These are phyloP conservation scores for Podospora conica DNA, from an alignment of 495 filamentous ascomycete genomes.

Conservation along the genomic window DNA sequence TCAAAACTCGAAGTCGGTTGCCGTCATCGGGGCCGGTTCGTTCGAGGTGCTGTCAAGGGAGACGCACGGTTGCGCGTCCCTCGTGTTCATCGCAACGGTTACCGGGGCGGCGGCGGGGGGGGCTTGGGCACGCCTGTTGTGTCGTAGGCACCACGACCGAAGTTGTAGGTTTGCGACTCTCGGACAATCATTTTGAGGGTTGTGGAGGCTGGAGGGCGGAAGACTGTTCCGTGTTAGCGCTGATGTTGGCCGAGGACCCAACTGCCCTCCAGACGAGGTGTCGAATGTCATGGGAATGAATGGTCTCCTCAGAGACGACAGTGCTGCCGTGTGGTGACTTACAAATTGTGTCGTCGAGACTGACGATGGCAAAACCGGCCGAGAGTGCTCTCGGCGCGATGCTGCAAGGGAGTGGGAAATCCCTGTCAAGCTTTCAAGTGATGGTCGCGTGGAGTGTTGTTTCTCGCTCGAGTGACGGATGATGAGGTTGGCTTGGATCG, in stretches of 20 bases:
- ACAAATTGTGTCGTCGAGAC: constrained; percentile 30
- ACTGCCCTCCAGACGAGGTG: constrained; percentile 6
- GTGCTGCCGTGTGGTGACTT: constrained; percentile 34
- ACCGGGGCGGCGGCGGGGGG: constrained; percentile 48
- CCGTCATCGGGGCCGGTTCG: not conserved
- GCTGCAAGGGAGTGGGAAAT: constrained; percentile 29
- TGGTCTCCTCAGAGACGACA: constrained; percentile 13
- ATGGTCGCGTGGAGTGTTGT: constrained; percentile 6
- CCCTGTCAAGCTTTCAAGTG: constrained; percentile 6
- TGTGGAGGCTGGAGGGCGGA: constrained; percentile 7
- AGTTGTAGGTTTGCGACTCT: constrained; percentile 42
- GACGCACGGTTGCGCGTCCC: constrained; percentile 9
- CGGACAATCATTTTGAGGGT: constrained; percentile 41
- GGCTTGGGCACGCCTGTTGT: constrained; percentile 52
- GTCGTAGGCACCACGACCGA: constrained; percentile 53
- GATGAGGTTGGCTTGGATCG: not conserved
- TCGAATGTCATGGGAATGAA: constrained; percentile 10
- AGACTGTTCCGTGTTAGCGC: constrained; percentile 23
- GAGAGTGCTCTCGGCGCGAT: constrained; percentile 34
- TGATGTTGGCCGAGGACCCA: not conserved
- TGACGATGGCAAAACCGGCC: constrained; percentile 20
- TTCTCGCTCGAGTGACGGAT: not conserved
- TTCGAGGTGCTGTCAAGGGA: constrained; percentile 17
- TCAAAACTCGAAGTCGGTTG: not conserved
- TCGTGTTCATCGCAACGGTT: constrained; percentile 15